Percentiles rank a stretch among this genome's conserved stretches.
Evolutionary conservation across 1,139 yeast genomes (phyloP).

Genomic region (Hansenula anomala): DNA sequence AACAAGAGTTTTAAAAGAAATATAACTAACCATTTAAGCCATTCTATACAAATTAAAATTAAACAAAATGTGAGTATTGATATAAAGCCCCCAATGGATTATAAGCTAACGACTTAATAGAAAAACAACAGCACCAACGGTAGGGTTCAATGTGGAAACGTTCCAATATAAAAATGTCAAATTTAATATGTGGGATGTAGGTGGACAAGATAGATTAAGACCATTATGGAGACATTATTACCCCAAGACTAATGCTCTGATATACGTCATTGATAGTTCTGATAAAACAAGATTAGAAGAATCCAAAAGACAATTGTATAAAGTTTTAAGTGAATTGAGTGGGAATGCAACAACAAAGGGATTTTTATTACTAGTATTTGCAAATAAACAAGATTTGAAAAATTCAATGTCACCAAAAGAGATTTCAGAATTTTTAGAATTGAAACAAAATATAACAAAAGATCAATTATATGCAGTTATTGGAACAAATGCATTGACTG

Average conservation of each 20-base stretch:
- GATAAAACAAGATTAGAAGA: constrained; percentile 71
- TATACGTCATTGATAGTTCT: constrained; percentile 84
- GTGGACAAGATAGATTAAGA: constrained; percentile 89
- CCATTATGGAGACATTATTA: constrained; percentile 95
- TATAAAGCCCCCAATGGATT: neutral
- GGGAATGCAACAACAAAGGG: constrained; percentile 77
- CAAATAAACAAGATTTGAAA: constrained; percentile 84
- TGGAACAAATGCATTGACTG: constrained; percentile 72
- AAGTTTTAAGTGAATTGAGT: constrained; percentile 48
- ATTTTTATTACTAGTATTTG: constrained; percentile 76
- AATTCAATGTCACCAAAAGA: constrained; percentile 62
- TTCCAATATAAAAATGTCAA: constrained; percentile 82
- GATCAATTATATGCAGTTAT: constrained; percentile 71
- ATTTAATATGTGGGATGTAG: constrained; percentile 96
- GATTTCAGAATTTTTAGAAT: constrained; percentile 52
- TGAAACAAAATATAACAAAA: constrained; percentile 44
- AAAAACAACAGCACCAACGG: constrained; percentile 86
- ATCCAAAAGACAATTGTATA: constrained; percentile 70
- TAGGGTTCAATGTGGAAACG: constrained; percentile 92
- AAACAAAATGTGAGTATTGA: constrained; percentile 47
- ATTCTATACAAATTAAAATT: constrained; percentile 68
- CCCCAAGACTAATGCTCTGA: constrained; percentile 91
- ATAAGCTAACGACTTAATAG: too few species aligned
- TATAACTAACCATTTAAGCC: constrained; percentile 23
- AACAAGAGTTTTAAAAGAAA: neutral